phyloP scores from a whole-genome alignment of 129 eudicot genomes.

The Lactuca saligna region DNA sequence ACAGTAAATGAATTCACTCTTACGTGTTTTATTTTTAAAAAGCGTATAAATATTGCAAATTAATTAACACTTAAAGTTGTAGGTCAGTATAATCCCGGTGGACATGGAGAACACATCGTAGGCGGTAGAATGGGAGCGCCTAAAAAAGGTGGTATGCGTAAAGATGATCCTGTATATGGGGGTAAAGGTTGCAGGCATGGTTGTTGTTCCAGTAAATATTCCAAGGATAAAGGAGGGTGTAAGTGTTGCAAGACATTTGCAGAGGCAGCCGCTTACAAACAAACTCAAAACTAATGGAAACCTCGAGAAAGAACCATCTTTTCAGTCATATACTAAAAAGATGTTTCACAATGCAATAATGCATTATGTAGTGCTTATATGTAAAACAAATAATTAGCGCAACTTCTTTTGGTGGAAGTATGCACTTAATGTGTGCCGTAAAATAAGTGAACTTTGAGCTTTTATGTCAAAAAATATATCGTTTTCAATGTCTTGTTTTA shows the following conservation, averaged over 20 bases:
- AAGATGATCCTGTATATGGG: neutral
- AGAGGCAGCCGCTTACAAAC: too few species aligned
- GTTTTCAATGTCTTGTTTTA: neutral
- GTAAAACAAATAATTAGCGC: constrained; percentile 1
- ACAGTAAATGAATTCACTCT: constrained; percentile 9
- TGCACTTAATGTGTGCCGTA: constrained; percentile 16
- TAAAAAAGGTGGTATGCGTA: neutral
- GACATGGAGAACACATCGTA: neutral
- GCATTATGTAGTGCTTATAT: too few species aligned
- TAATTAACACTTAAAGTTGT: neutral
- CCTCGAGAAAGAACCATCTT: too few species aligned
- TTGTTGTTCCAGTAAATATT: constrained; percentile 14
- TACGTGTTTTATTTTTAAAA: neutral
- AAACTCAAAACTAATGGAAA: too few species aligned
- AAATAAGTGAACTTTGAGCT: constrained; percentile 7
- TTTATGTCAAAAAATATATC: neutral
- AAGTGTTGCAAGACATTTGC: too few species aligned
- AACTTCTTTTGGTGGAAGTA: constrained; percentile 23
- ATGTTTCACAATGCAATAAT: too few species aligned
- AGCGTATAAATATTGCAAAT: neutral
- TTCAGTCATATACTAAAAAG: too few species aligned
- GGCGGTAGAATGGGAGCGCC: constrained; percentile 1
- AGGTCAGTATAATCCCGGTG: constrained; percentile 25
- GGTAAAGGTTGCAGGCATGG: constrained; percentile 16
- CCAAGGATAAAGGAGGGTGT: neutral